These are phyloP conservation scores for Brassica balearica DNA, from an alignment of 441 rosid genomes.

Conservation along the genomic window DNA sequence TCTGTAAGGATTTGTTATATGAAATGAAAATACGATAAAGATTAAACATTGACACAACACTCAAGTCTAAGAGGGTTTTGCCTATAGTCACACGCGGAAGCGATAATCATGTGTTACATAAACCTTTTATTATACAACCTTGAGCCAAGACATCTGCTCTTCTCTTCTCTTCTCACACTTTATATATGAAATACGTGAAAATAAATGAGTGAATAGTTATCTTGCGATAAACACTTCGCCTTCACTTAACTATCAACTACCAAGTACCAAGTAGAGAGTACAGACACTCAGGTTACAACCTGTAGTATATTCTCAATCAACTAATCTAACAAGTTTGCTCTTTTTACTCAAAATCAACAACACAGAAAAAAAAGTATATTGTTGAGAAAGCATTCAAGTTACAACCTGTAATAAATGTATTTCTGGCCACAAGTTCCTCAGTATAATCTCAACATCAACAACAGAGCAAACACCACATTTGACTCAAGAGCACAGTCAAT, in stretches of 20 bases:
- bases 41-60: neutral
- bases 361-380: slow-evolving; percentile 17
- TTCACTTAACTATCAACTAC: too few relatives aligned
- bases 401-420: neutral
- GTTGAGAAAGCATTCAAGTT: neutral
- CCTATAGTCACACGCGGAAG: neutral
- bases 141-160: too few relatives aligned
- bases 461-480: slow-evolving; percentile 23
- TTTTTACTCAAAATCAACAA: slow-evolving; percentile 30
- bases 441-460: slow-evolving; percentile 33
- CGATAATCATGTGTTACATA: neutral
- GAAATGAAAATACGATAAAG: neutral
- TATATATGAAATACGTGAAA: slow-evolving; percentile 2
- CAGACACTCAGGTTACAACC: too few relatives aligned
- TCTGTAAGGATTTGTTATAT: neutral
- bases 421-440: neutral
- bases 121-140: neutral
- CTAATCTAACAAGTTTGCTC: slow-evolving; percentile 23
- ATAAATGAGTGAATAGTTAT: neutral
- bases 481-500: slow-evolving; percentile 29
- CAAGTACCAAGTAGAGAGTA: too few relatives aligned
- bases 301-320: neutral
- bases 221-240: too few relatives aligned
- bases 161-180: slow-evolving; percentile 15
- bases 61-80: neutral